These are phyloP conservation scores for Corylus avellana DNA, from an alignment of 306 rosid species.

Conservation along the genomic window DNA sequence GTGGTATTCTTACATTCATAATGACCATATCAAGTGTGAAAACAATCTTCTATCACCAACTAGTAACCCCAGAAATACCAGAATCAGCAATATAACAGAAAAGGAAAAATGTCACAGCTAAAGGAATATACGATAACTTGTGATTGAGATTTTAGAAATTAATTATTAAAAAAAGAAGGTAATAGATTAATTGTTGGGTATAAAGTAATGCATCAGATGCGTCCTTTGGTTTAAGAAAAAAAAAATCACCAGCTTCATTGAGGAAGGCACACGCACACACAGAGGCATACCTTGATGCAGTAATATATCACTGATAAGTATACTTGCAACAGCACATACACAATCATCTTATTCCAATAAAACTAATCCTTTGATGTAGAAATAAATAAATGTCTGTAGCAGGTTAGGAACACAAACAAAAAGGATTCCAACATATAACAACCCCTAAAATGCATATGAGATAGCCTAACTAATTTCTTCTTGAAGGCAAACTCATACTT, in stretches of 20 bases:
- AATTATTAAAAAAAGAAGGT: too few relatives aligned
- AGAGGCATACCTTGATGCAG: neutral
- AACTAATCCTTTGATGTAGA: neutral
- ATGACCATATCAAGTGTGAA: too few relatives aligned
- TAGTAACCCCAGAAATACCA: too few relatives aligned
- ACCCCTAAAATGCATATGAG: neutral
- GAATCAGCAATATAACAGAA: too few relatives aligned
- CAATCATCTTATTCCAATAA: neutral
- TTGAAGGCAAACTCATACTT: neutral
- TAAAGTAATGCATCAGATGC: neutral
- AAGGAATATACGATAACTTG: too few relatives aligned
- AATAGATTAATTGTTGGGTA: too few relatives aligned
- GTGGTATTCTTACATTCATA: too few relatives aligned
- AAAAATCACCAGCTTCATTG: neutral
- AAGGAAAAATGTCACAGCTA: too few relatives aligned
- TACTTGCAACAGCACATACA: too few relatives aligned
- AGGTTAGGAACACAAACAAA: neutral
- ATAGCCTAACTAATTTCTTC: neutral
- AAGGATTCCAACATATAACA: constrained; percentile 1
- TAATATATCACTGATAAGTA: neutral
- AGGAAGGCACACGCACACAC: neutral
- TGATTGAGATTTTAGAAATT: too few relatives aligned
- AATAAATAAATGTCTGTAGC: neutral
- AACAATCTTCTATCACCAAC: too few relatives aligned
- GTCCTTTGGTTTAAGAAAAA: neutral